Percentiles rank a stretch among this genome's conserved stretches.
Evolutionary conservation across 2,329 filamentous ascomycete genomes (phyloP).

Genomic region (Cladobotryum protrusum): DNA sequence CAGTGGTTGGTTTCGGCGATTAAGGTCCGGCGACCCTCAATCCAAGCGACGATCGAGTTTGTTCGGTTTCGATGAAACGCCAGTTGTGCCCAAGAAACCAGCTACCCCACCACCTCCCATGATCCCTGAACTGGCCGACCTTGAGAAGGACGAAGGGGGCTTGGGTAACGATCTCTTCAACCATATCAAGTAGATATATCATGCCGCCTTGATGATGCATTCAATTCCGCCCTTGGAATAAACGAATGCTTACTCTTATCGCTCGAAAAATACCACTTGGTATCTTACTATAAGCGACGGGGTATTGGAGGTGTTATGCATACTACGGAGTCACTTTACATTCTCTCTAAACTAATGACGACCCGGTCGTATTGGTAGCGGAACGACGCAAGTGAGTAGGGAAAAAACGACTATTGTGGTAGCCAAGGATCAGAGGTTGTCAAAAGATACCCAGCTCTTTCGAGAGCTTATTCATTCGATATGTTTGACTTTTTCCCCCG

Average conservation of each 20-base stretch:
- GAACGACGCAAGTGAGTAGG: conserved; percentile 8
- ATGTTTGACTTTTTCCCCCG: not conserved
- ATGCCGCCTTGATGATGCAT: not conserved
- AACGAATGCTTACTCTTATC: not conserved
- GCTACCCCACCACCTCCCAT: conserved; percentile 51
- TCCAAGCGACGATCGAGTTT: conserved; percentile 24
- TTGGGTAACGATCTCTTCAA: conserved; percentile 52
- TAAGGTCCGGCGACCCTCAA: conserved; percentile 38
- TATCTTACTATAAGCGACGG: not conserved
- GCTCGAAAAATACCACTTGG: not conserved
- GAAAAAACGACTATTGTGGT: conserved; percentile 8
- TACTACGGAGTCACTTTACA: not conserved
- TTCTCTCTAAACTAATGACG: not conserved
- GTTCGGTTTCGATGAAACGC: conserved; percentile 32
- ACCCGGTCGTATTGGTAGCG: not conserved
- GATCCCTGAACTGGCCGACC: conserved; percentile 52
- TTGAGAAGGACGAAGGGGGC: conserved; percentile 43
- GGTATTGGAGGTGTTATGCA: not conserved
- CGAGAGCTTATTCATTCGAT: conserved; percentile 30
- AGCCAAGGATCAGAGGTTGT: conserved; percentile 18
- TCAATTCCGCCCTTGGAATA: too few species aligned
- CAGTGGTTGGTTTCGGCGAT: conserved; percentile 54
- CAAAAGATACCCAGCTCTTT: conserved; percentile 36
- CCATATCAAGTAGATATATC: conserved; percentile 45
- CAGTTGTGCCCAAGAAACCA: conserved; percentile 27